Evolutionary conservation across 2,329 filamentous ascomycete genomes (phyloP), one percentile per base, ranked within the genome.

Genomic region (Trichoderma endophyticum): DNA sequence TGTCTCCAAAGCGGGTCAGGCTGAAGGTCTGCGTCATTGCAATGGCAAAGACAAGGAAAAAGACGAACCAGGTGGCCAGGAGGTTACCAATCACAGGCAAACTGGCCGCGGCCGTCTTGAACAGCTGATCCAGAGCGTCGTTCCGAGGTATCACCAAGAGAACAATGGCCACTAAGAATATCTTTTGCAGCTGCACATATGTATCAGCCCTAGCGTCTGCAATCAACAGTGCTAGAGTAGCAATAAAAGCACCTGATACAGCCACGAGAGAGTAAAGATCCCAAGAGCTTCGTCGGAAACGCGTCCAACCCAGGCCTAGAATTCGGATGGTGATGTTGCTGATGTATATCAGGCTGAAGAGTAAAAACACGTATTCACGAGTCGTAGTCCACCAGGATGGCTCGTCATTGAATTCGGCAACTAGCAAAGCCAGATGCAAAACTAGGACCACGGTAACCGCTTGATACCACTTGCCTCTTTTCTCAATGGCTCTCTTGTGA

Each of bases 21-120:
- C 96, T 97, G 79, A 99, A 98, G 0, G 95, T 93, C 79, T 99
- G 96, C 12, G 95, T 98, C 80, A 98, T 86, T 4, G 96, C 97
- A 77, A 99, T 99, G 61, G 96, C 95, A 79, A 95, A 99, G 26
- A 98, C 94, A 59, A 99, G 84, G 83, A 98, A 99, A 73, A 99
- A 89, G 3, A 99, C 94, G 74, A 98, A 93, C 96, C 96, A 99
- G 0, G 97, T 99, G 2, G 95, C 95, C 51, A 99, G 85, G 57
- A 99, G 85, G 78, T 98, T 99, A 72, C 92, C 89, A 76, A 99
- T 99, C 21, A 93, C 91, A 2, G 93, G 92, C 76, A 99, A 83
- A 89, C 93, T 97, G 68, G 95, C 96, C 12, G 96, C 96, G 0
- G 95, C 97, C 2, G 97, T 99, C 82, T 99, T 99, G 89, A 99